These are phyloP conservation scores for Ascoidea tarda DNA, from an alignment of 805 yeast species.

Conservation along the genomic window DNA sequence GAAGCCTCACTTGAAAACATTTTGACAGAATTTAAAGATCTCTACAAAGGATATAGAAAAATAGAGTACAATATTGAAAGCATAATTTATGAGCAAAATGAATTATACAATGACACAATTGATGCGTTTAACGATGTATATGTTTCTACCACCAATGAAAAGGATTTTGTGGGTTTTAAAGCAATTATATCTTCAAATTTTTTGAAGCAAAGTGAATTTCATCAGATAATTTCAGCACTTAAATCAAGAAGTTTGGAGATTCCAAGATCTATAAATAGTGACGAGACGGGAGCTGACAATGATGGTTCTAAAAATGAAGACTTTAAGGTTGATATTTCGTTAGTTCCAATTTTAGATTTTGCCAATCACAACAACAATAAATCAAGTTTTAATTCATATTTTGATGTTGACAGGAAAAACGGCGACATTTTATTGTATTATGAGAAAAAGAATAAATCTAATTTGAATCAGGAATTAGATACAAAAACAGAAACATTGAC, in stretches of 20 bases:
- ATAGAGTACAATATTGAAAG: background rate
- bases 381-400: background rate
- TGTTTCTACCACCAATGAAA: background rate
- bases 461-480: background rate
- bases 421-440: slow-evolving; percentile 1
- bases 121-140: background rate
- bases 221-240: background rate
- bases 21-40: background rate
- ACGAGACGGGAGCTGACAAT: background rate
- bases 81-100: background rate
- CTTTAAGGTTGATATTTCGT: background rate
- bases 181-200: background rate
- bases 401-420: slow-evolving; percentile 2
- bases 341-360: slow-evolving; percentile 4
- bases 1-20: background rate
- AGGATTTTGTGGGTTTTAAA: background rate
- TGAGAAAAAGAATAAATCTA: background rate
- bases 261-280: background rate
- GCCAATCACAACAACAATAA: slow-evolving; percentile 1
- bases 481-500: too few species aligned
- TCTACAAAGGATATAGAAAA: background rate
- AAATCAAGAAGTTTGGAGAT: slow-evolving; percentile 2
- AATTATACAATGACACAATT: background rate
- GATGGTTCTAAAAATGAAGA: background rate
- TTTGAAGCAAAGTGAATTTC: background rate